phyloP scores from a whole-genome alignment of 2,329 filamentous ascomycete genomes.

The Xylariaceae sp. region DNA sequence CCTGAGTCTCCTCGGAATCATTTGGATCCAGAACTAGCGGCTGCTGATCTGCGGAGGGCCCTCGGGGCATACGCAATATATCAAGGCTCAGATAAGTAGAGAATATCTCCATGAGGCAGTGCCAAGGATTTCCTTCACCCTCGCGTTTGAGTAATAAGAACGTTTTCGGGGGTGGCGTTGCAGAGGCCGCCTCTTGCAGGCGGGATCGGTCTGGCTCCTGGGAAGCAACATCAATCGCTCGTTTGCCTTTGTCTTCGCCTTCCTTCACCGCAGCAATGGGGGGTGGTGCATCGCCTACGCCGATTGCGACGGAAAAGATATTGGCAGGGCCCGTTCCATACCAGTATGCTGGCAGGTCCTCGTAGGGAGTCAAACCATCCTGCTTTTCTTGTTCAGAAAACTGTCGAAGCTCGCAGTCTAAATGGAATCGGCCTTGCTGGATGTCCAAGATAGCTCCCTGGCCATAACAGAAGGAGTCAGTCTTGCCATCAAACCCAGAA shows the following conservation, averaged over 20 bases:
- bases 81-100: too few relatives aligned
- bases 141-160: slow-evolving; percentile 34
- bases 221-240: neutral
- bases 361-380: slow-evolving; percentile 5
- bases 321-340: slow-evolving; percentile 9
- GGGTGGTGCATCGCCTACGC: neutral
- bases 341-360: slow-evolving; percentile 8
- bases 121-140: slow-evolving; percentile 32
- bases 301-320: slow-evolving; percentile 6
- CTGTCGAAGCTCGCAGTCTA: slow-evolving; percentile 7
- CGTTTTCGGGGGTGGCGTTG: slow-evolving; percentile 8
- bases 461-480: slow-evolving; percentile 11
- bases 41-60: too few relatives aligned
- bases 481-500: slow-evolving; percentile 6
- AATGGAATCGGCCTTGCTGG: neutral
- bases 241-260: neutral
- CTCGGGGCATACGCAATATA: too few relatives aligned
- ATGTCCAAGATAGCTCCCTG: slow-evolving; percentile 5
- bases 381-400: slow-evolving; percentile 6
- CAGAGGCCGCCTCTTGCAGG: neutral
- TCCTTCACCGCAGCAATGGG: neutral
- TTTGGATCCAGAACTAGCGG: too few relatives aligned
- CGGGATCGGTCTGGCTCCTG: too few relatives aligned
- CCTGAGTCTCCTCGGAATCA: too few relatives aligned
- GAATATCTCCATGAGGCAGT: too few relatives aligned